A percentile compares a stretch with the other conserved stretches of the same genome.
phyloP scores from a whole-genome alignment of 495 filamentous ascomycete genomes.

The Lasiosphaeria hispida region DNA sequence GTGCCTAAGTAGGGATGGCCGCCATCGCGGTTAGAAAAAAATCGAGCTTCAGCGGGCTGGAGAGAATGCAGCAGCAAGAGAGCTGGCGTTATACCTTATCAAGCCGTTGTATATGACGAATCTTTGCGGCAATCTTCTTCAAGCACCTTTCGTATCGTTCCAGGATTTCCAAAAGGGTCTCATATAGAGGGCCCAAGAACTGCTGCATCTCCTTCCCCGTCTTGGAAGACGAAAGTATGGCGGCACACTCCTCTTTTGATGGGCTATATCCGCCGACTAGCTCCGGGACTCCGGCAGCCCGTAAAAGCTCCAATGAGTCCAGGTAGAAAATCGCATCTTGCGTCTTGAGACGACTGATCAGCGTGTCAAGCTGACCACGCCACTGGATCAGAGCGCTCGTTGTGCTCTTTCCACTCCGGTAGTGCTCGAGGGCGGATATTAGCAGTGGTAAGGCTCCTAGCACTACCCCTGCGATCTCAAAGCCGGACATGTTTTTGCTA shows the following conservation, averaged over 20 bases:
- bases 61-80: too few relatives aligned
- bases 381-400: constrained; percentile 18
- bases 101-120: constrained; percentile 12
- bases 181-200: not conserved
- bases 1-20: not conserved
- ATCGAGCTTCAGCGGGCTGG: too few relatives aligned
- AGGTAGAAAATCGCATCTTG: constrained; percentile 11
- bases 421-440: constrained; percentile 34
- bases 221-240: not conserved
- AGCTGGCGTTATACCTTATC: constrained; percentile 10
- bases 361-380: constrained; percentile 13
- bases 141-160: constrained; percentile 12
- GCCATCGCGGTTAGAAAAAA: not conserved
- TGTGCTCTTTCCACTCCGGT: constrained; percentile 22
- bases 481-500: constrained; percentile 29
- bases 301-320: not conserved
- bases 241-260: not conserved
- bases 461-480: constrained; percentile 36
- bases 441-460: constrained; percentile 35
- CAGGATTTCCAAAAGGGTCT: not conserved
- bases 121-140: constrained; percentile 10
- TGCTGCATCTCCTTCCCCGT: not conserved
- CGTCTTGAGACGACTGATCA: constrained; percentile 13
- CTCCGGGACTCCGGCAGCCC: not conserved
- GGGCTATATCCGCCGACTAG: not conserved